Evolutionary conservation across 192 early-diverging fungal species (phyloP).

Genomic region (Diversispora epigaea): DNA sequence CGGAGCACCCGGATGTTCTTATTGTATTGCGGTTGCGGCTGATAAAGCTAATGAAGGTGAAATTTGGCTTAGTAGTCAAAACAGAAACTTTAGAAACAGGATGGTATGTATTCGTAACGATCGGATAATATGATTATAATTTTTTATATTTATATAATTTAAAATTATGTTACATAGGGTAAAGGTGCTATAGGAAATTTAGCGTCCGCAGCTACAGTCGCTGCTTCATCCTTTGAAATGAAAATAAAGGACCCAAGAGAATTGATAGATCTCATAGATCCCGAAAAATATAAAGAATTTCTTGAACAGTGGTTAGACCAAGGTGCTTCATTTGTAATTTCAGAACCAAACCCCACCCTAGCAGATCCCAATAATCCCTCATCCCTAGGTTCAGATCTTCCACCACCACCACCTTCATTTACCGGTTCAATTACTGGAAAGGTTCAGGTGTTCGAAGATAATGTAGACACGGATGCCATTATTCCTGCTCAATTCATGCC

Average conservation of each 20-base stretch:
- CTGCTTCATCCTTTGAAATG: slow-evolving; percentile 77
- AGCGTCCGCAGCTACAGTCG: slow-evolving; percentile 75
- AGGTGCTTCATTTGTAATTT: slow-evolving; percentile 55
- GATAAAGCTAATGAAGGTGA: slow-evolving; percentile 77
- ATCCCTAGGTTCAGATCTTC: slow-evolving; percentile 7
- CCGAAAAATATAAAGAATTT: slow-evolving; percentile 59
- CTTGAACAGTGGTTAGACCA: slow-evolving; percentile 69
- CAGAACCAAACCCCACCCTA: slow-evolving; percentile 63
- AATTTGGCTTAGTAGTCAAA: slow-evolving; percentile 81
- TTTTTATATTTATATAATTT: background rate
- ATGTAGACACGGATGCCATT: slow-evolving; percentile 79
- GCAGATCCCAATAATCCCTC: slow-evolving; percentile 37
- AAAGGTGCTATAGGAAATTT: slow-evolving; percentile 78
- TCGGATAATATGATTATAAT: background rate
- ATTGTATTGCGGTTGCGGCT: slow-evolving; percentile 79
- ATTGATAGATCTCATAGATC: slow-evolving; percentile 66
- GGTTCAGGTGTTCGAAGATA: slow-evolving; percentile 72
- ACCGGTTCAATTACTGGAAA: slow-evolving; percentile 57
- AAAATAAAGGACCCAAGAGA: slow-evolving; percentile 65
- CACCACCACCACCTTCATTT: slow-evolving; percentile 38
- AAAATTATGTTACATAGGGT: slow-evolving; percentile 39
- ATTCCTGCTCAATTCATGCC: slow-evolving; percentile 79
- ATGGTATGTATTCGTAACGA: slow-evolving; percentile 45
- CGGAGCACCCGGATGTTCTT: slow-evolving; percentile 78
- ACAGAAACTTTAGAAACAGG: slow-evolving; percentile 83